Base-by-base conservation (phyloP, 805 yeast genomes). In the Cyberlindnera petersonii region DNA sequence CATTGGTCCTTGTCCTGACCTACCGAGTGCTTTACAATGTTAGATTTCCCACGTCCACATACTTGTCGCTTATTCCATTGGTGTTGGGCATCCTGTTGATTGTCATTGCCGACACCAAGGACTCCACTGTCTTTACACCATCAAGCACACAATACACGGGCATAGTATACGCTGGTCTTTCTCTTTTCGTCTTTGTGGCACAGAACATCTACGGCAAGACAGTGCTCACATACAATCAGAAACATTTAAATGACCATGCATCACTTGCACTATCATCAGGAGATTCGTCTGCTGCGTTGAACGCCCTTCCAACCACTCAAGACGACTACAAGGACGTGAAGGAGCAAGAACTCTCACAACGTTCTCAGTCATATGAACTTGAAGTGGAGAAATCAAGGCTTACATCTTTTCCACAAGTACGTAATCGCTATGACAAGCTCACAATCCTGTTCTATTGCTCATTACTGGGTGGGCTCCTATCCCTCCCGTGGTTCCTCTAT, bases 151-250 rank as follows among this genome's bases (percentile, higher is more conserved):
- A 75, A 47, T 59, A 77, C 30, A 58, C 68, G 44, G 96, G 96
- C 6, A 61, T 86, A n/a, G 22, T 73, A 2, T 82, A 73, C 53
- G 91, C 95, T 10, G 62, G 81, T 9, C 43, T 77, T 22, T 77
- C 93, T 5, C 74, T 89, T 34, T 58, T 83, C 7, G 76, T 86
- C 15, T 87, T 88, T 65, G 95, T 91, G 5, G 75, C 79, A 3
- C 95, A 87, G 55, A 87, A 87, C 56, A 84, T 88, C 31, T 87
- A 86, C 60, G 88, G 93, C 26, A 88, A 88, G 62, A 81, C 78
- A 47, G 78, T 88, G 27, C 74, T 87, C 45, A 86, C 89, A 26
- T 61, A 53, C 49, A 63, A 60, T 38, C 55, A 50, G 13, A 55
- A 42, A 17, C 40, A 42, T 15, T 36, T 43, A 26, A 54, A 48